Conservation (phyloP, 2,329 filamentous ascomycete genomes). For the Botrytis cinerea region DNA sequence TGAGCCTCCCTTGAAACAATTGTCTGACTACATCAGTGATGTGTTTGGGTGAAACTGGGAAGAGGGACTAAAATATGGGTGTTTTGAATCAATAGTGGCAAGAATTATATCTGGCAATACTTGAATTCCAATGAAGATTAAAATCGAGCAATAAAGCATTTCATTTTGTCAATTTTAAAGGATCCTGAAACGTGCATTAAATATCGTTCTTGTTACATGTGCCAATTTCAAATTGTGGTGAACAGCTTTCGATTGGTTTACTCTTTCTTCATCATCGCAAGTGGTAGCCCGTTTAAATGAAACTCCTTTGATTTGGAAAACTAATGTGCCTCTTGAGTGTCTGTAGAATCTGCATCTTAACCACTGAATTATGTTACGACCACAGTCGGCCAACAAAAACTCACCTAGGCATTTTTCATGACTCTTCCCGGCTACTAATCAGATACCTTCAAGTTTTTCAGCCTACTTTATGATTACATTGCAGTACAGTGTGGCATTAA, state of each 20-base stretch:
- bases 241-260: background rate
- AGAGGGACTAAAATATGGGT: background rate
- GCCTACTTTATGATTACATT: no score
- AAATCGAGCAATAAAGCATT: background rate
- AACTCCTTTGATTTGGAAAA: background rate
- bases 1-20: background rate
- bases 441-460: background rate
- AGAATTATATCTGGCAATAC: background rate
- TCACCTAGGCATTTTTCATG: no score
- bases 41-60: background rate
- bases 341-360: background rate
- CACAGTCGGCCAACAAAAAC: no score
- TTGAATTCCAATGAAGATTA: background rate
- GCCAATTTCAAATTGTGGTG: background rate
- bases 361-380: background rate
- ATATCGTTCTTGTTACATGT: rapidly evolving
- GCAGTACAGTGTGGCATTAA: no score
- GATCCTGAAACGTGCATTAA: background rate
- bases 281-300: rapidly evolving
- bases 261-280: background rate
- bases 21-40: background rate
- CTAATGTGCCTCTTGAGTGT: background rate
- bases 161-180: background rate
- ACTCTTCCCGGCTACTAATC: no score
- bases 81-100: background rate